phyloP scores from a whole-genome alignment of 1,284 basidiomycete genomes.

The Austropuccinia psidii region DNA sequence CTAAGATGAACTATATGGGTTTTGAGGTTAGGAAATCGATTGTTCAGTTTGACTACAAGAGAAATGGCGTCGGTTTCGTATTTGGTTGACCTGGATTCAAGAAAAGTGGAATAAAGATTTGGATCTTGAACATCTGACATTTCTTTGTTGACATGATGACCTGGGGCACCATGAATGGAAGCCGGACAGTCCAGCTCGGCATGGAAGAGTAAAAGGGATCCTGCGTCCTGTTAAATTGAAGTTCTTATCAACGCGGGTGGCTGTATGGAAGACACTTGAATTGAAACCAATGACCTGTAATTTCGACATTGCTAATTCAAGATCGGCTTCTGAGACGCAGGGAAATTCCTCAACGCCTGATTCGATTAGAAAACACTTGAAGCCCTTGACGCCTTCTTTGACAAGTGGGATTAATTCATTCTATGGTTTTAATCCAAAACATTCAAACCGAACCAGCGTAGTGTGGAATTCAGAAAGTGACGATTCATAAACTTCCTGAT shows the following conservation, averaged over 20 bases:
- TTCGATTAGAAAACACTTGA: slow-evolving; percentile 90
- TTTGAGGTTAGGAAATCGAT: slow-evolving; percentile 59
- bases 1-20: slow-evolving; percentile 92
- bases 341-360: slow-evolving; percentile 93
- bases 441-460: neutral
- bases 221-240: slow-evolving; percentile 53
- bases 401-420: slow-evolving; percentile 61
- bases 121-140: slow-evolving; percentile 50
- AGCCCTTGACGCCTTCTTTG: slow-evolving; percentile 72
- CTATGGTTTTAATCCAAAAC: no score
- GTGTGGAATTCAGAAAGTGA: slow-evolving; percentile 3
- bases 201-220: slow-evolving; percentile 74
- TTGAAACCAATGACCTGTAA: slow-evolving; percentile 60
- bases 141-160: neutral
- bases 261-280: slow-evolving; percentile 13
- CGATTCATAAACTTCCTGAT: no score
- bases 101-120: slow-evolving; percentile 67
- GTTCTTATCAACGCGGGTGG: no score
- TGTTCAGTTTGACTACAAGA: slow-evolving; percentile 62
- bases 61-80: slow-evolving; percentile 62
- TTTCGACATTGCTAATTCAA: slow-evolving; percentile 62
- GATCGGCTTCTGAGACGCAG: slow-evolving; percentile 64
- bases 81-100: slow-evolving; percentile 66
- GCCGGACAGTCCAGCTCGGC: slow-evolving; percentile 63
- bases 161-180: no score